These are phyloP conservation scores for Spiromastix sp. DNA, from an alignment of 2,329 filamentous ascomycete genomes.

Conservation along the genomic window DNA sequence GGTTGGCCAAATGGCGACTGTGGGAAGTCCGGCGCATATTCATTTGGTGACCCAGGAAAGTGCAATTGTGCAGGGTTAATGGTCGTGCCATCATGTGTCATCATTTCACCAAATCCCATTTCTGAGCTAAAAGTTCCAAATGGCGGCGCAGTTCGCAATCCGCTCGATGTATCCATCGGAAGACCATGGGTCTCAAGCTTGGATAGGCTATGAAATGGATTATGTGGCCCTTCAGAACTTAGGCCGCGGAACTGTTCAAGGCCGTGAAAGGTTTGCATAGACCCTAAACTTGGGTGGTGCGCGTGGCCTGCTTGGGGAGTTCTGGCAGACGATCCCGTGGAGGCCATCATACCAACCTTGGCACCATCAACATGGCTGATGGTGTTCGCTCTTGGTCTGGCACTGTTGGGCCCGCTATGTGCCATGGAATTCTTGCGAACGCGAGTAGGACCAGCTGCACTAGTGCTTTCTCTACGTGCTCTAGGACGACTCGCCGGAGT, in stretches of 20 bases:
- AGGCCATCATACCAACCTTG: slow-evolving; percentile 53
- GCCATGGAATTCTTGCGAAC: slow-evolving; percentile 90
- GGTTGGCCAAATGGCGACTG: slow-evolving; percentile 31
- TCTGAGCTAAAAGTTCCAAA: slow-evolving; percentile 56
- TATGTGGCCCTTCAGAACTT: slow-evolving; percentile 38
- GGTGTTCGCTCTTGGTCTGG: slow-evolving; percentile 87
- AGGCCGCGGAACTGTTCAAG: slow-evolving; percentile 59
- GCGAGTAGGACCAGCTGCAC: slow-evolving; percentile 60
- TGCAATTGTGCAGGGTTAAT: slow-evolving; percentile 50
- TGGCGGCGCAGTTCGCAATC: slow-evolving; percentile 69
- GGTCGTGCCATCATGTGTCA: slow-evolving; percentile 50
- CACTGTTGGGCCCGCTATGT: slow-evolving; percentile 45
- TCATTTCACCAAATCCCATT: slow-evolving; percentile 58
- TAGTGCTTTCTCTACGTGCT: slow-evolving; percentile 71
- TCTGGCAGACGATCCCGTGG: slow-evolving; percentile 17
- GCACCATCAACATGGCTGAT: slow-evolving; percentile 83
- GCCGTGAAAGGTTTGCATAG: slow-evolving; percentile 44
- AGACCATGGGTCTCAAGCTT: slow-evolving; percentile 74
- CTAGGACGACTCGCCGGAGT: slow-evolving; percentile 78
- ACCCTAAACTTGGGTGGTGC: slow-evolving; percentile 65
- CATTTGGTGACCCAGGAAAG: slow-evolving; percentile 57
- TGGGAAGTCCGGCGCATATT: slow-evolving; percentile 30
- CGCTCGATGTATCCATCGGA: slow-evolving; percentile 54
- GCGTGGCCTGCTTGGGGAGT: slow-evolving; percentile 41
- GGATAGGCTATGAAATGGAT: slow-evolving; percentile 56